Base-by-base conservation (phyloP, 2,329 filamentous ascomycete species). In the Zymoseptoria brevis region DNA sequence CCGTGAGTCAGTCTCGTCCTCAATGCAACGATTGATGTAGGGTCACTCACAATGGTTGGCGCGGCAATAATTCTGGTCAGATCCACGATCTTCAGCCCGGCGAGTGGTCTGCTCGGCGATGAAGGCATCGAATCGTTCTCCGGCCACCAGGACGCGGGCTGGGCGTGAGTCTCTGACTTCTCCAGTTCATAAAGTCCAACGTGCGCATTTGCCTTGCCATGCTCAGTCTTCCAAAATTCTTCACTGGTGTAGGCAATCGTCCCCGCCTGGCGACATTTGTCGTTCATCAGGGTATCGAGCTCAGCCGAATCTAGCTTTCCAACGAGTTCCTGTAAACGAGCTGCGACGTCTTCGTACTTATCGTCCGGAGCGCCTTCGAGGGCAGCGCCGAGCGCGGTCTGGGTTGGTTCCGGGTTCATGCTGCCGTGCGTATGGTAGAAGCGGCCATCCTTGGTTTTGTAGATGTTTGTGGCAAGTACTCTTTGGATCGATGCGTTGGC, bases 31-130 rank as follows among this genome's bases (percentile, higher is more conserved):
- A 45, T 45, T 45, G 13, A 16, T 45, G 5, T 29, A 7, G 35
- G 2, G n/a, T 16, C n/a, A 45, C 35, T 45, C 13, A 45, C 35
- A 45, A 45, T 45, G 4, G 85, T 83, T n/a, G 87, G 87, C 0
- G 87, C 87, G 3, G 88, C 88, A 63, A 91, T 89, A 67, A 90
- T 85, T 49, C 87, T 84, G 68, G 87, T 88, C 29, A 91, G 75
- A 69, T 92, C 88, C 4, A 91, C 79, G 5, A 91, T 87, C 64
- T 86, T 87, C 70, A 90, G 79, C 0, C 87, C 87, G 6, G 68
- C 78, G 60, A 76, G 84, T 66, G 66, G 71, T 51, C 74, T 52
- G 72, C 68, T 57, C 72, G 56, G 66, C 49, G 35, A 64, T 30
- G 63, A 66, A 8, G 65, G 60, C 35, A 74, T 16, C 67, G 72